Base-by-base conservation (phyloP, 192 early-diverging fungal species). In the Backusella morwellensis region DNA sequence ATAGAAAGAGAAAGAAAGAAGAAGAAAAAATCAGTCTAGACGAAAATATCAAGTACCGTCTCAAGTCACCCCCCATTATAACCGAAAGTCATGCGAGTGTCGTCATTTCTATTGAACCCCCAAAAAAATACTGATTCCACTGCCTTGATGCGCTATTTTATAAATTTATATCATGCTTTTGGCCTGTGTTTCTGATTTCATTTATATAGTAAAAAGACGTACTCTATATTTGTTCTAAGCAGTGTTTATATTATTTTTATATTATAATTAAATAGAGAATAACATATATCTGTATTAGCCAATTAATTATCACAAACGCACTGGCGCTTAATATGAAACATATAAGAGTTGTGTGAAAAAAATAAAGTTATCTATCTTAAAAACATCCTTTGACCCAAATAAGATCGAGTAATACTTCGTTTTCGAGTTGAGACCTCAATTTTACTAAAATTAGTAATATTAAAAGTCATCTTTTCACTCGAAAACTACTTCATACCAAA, bases 1-100 rank as follows among this genome's bases (percentile, higher is more conserved):
- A 21, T 8, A 69, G n/a, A 69, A 40, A 70, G 35, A 29, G 36
- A 70, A 38, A 36, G 36, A n/a, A 70, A 70, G 68, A 70, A 40
- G n/a, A 70, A 38, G 36, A 26, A 70, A 23, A 40, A 70, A 70
- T 23, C n/a, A 41, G 35, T 8, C n/a, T 23, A 38, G 23, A 38
- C 11, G 19, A 21, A 69, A 36, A 69, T 38, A 36, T n/a, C 8
- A 68, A 70, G 68, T 41, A 15, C 40, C n/a, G 38, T 41, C 40
- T 23, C 35, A 40, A 69, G 35, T 35, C 35, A 34, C 67, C 15
- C 32, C 35, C 68, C 9, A 44, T 44, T 14, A 1, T 6, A 50
- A n/a, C 47, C 47, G 15, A 35, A 70, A 70, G 35, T 70, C 35
- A 21, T 70, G 35, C n/a, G 38, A 23, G 68, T 70, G 68, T 70